Evolutionary conservation across 257 asterid species (phyloP).

Genomic region (Solanum medicagineum): DNA sequence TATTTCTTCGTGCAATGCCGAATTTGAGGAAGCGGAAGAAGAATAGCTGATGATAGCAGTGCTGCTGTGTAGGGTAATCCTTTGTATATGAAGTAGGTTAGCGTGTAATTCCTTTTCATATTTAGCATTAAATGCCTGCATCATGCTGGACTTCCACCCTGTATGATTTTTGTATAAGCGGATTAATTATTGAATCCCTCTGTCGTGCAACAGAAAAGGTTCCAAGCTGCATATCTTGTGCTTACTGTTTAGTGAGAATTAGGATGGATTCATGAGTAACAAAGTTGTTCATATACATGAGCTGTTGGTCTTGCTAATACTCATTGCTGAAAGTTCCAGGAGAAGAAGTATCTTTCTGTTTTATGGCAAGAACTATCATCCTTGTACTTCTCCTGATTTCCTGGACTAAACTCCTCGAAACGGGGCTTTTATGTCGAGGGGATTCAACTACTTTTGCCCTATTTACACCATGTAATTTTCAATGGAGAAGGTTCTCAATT

Average conservation of each 20-base stretch:
- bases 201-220: not conserved
- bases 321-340: not conserved
- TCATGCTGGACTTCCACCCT: not conserved
- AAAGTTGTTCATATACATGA: not conserved
- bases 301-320: not conserved
- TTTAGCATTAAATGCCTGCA: not conserved
- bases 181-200: not conserved
- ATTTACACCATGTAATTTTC: too few relatives aligned
- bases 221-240: not conserved
- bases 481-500: too few relatives aligned
- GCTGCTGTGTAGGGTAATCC: not conserved
- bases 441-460: too few relatives aligned
- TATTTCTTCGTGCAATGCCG: slow-evolving; percentile 74
- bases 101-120: not conserved
- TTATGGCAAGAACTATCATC: not conserved
- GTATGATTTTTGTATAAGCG: not conserved
- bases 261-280: not conserved
- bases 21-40: slow-evolving; percentile 48
- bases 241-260: not conserved
- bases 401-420: not conserved
- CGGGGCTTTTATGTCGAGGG: too few relatives aligned
- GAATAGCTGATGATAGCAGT: not conserved
- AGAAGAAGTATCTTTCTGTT: not conserved
- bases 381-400: not conserved
- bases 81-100: not conserved